Base-by-base conservation (phyloP, 768 basidiomycete genomes). In the Tulasnella sp. region DNA sequence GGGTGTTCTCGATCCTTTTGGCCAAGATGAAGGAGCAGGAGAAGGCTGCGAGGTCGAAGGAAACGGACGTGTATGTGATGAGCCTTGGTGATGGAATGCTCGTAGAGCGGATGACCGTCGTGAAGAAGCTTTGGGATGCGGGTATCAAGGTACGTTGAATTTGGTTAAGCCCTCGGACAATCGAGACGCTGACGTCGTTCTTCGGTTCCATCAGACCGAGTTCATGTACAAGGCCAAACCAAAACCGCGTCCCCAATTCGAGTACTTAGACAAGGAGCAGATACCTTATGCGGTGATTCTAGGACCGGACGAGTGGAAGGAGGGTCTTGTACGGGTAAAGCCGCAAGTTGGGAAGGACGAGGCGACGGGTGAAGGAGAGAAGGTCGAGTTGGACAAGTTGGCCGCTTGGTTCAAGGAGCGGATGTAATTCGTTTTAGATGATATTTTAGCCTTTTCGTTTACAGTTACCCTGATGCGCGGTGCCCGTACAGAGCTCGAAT, bases 11-110 rank as follows among this genome's bases (percentile, higher is more conserved):
- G 25, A 85, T 99, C 78, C 83, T 98, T 77, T 93, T 93, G 90
- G 91, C 92, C 58, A 93, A 90, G 82, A 94, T 93, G 89, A 86
- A 89, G 12, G 92, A 91, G 80, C 87, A 86, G 78, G 90, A 77
- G 2, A 79, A 81, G 39, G 81, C 82, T 69, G 80, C 79, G 15
- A 76, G 93, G 0, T 90, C 90, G 84, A 99, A 97, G 85, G 90
- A 92, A 81, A 97, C 95, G 64, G 92, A 97, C 88, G 96, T 91
- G 31, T 99, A 91, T 83, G 94, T 99, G 67, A 90, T 99, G 85
- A 90, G 91, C 31, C 90, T 95, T 40, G 96, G 96, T 8, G 94
- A 95, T 81, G 94, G 96, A 1, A 81, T 98, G 77, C 83, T 99
- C 71, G 88, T 89, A 80, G 95, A 97, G 85, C 88, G 97, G 12